These are phyloP conservation scores for Leccinellum rugosiceps DNA, from an alignment of 768 basidiomycete genomes.

Conservation along the genomic window DNA sequence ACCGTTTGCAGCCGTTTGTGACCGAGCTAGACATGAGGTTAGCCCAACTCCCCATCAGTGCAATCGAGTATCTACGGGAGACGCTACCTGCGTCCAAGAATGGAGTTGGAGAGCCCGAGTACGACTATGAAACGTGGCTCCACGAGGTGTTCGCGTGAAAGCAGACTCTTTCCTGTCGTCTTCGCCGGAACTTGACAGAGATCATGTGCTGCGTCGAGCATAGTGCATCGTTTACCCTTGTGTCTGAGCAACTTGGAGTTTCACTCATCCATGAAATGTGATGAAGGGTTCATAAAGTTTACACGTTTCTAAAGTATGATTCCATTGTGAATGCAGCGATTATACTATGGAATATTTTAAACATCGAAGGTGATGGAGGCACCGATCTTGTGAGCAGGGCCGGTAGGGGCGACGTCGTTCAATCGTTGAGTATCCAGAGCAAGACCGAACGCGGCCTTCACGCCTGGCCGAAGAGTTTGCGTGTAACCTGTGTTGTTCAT, in stretches of 20 bases:
- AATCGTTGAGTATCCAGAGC: slow-evolving; percentile 93
- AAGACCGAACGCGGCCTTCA: slow-evolving; percentile 90
- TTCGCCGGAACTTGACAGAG: not conserved
- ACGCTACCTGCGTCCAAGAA: slow-evolving; percentile 65
- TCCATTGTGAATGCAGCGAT: slow-evolving; percentile 15
- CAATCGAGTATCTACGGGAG: slow-evolving; percentile 79
- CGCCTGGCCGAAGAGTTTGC: slow-evolving; percentile 89
- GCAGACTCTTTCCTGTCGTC: not conserved
- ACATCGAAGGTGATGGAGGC: slow-evolving; percentile 73
- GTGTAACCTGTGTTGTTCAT: slow-evolving; percentile 63
- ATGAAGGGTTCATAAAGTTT: not conserved
- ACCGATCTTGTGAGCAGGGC: slow-evolving; percentile 82
- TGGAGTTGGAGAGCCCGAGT: slow-evolving; percentile 60
- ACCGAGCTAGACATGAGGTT: slow-evolving; percentile 90
- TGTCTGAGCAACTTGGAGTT: not conserved
- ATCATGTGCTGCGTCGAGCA: not conserved
- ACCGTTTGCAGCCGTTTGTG: slow-evolving; percentile 67
- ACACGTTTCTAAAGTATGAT: not conserved
- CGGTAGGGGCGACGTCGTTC: slow-evolving; percentile 63
- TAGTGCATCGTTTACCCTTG: not conserved
- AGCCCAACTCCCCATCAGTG: slow-evolving; percentile 70
- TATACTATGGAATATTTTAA: slow-evolving; percentile 36
- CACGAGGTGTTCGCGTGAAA: slow-evolving; percentile 68
- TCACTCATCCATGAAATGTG: not conserved
- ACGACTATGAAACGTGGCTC: slow-evolving; percentile 82